phyloP scores from a whole-genome alignment of 2,329 filamentous ascomycete genomes.

The Mycosphaerelloides madeirae region DNA sequence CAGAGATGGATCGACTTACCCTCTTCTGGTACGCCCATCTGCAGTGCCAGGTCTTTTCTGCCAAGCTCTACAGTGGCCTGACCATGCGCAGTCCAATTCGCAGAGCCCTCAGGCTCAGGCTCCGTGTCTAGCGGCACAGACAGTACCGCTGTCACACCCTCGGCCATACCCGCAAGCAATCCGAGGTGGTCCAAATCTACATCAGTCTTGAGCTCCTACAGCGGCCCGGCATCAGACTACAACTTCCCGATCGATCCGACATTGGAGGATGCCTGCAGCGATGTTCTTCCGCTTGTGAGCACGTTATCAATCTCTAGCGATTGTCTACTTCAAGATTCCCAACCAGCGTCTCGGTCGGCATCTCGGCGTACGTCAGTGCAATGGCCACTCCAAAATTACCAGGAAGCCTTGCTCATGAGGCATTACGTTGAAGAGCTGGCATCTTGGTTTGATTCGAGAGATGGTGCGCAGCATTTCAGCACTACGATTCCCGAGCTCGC shows the following conservation, averaged over 20 bases:
- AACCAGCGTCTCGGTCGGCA: no score
- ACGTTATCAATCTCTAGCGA: no score
- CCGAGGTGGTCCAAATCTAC: background rate
- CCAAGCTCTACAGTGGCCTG: no score
- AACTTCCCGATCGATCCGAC: background rate
- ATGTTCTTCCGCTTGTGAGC: no score
- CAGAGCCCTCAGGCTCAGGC: background rate
- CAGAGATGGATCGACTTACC: conserved; percentile 9
- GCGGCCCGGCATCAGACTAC: background rate
- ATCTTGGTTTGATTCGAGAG: conserved; percentile 26
- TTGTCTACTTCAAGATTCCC: no score
- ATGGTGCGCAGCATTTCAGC: conserved; percentile 45
- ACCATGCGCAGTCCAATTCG: conserved; percentile 1
- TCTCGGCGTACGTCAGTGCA: no score
- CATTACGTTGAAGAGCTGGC: conserved; percentile 27
- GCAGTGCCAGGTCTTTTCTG: no score
- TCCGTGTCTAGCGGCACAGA: background rate
- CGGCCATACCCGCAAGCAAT: no score
- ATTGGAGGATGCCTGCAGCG: no score
- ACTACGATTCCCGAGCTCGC: conserved; percentile 51
- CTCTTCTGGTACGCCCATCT: conserved; percentile 5
- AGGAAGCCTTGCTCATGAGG: conserved; percentile 27
- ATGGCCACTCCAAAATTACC: conserved; percentile 24
- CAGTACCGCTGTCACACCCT: no score
- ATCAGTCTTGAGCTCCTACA: background rate